These are phyloP conservation scores for Fusarium aywerte DNA, from an alignment of 2,329 filamentous ascomycete species.

Conservation along the genomic window DNA sequence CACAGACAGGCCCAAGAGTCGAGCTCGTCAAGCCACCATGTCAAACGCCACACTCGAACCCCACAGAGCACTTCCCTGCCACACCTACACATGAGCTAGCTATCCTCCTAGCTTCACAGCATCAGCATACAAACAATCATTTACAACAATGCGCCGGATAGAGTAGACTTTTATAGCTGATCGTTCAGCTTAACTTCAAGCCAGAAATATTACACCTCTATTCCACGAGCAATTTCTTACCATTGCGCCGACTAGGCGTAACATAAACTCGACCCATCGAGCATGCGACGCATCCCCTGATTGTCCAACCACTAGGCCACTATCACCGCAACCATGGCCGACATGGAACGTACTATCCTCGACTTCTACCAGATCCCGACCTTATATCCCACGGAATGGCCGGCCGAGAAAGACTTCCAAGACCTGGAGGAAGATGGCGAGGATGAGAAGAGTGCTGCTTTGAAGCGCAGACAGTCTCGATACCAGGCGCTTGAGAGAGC, in stretches of 20 bases:
- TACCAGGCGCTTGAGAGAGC: slow-evolving; percentile 86
- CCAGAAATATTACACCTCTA: not conserved
- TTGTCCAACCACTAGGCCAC: slow-evolving; percentile 29
- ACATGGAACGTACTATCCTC: slow-evolving; percentile 80
- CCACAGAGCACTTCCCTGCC: not conserved
- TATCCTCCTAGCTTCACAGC: slow-evolving; percentile 20
- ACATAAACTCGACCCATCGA: slow-evolving; percentile 11
- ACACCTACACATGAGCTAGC: not conserved
- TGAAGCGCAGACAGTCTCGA: slow-evolving; percentile 75
- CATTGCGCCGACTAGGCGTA: slow-evolving; percentile 13
- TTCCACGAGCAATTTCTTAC: not conserved
- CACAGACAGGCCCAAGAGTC: slow-evolving; percentile 11
- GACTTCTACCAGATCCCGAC: slow-evolving; percentile 90
- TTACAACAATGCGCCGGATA: slow-evolving; percentile 5
- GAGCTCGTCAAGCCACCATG: not conserved
- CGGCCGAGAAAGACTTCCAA: slow-evolving; percentile 78
- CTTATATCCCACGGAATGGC: slow-evolving; percentile 86
- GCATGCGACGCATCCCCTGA: slow-evolving; percentile 35
- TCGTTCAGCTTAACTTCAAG: not conserved
- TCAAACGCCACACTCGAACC: slow-evolving; percentile 12
- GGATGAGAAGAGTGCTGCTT: slow-evolving; percentile 62
- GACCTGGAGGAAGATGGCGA: slow-evolving; percentile 68
- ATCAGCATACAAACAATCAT: slow-evolving; percentile 11
- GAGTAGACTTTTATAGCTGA: not conserved
- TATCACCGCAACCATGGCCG: slow-evolving; percentile 62